Base-by-base conservation (phyloP, 768 basidiomycete species). In the Leccinum longicurvipes region DNA sequence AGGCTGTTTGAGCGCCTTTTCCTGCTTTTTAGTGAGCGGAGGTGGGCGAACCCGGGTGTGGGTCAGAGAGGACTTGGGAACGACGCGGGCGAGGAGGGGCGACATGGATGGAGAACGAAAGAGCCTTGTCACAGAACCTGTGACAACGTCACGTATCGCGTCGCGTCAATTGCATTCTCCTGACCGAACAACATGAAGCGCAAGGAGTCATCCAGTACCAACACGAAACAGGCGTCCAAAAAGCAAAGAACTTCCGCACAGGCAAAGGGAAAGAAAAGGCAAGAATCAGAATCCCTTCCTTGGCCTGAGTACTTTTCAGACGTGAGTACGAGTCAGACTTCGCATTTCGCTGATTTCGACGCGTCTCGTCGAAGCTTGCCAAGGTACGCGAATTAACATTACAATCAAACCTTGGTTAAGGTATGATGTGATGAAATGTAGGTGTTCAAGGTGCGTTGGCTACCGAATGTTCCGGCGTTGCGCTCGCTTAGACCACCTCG, bases 271-370 rank as follows among this genome's bases (percentile, higher is more conserved):
- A 65, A 69, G 51, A 54, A 61, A n/a, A 56, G 63, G 44, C 48
- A 60, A 24, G 47, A 55, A 21, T 21, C 24, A 34, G 27, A 47
- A 2, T 17, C 55, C 27, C 46, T 57, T 17, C 52, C 60, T 39
- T 89, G 87, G 85, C 86, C 87, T 4, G 78, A 81, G 25, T 80
- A 89, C 64, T 89, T 90, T 57, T 73, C 80, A 51, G 74, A 74
- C 47, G 82, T 79, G 51, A 57, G 68, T 64, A 11, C n/a, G 17
- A 31, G 11, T 27, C 2, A 29, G 4, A 8, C 32, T 9, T 15
- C 29, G 7, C 21, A 17, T 39, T 24, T 45, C 34, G 8, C 42
- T 56, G 17, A 60, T 47, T 34, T 32, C 50, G 25, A 58, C 28
- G 32, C 15, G 27, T 44, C 44, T 24, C 56, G 6, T 39, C 11